These are phyloP conservation scores for Tricholoma matsutake DNA, from an alignment of 768 basidiomycete species.

Conservation along the genomic window DNA sequence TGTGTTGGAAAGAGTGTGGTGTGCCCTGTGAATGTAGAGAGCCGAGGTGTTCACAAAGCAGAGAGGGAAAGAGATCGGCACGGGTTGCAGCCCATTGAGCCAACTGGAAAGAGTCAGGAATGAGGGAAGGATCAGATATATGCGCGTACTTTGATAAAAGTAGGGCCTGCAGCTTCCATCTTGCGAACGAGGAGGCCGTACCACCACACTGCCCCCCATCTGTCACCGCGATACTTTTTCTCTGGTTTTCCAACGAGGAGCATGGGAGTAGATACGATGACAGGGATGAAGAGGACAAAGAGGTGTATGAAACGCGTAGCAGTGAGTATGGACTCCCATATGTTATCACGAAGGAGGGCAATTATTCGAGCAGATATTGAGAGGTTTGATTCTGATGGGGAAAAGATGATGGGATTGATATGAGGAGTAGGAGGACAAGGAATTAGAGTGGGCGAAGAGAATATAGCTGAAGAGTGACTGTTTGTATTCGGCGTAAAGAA, in stretches of 20 bases:
- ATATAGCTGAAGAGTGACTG: slow-evolving; percentile 43
- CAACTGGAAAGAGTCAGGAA: slow-evolving; percentile 46
- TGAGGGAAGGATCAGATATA: neutral
- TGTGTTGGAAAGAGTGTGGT: slow-evolving; percentile 78
- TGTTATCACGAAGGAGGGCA: slow-evolving; percentile 46
- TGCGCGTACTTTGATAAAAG: slow-evolving; percentile 88
- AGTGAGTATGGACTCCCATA: slow-evolving; percentile 88
- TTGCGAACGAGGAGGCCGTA: slow-evolving; percentile 81
- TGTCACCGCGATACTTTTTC: slow-evolving; percentile 60
- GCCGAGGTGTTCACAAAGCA: slow-evolving; percentile 82
- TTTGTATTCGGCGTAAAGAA: slow-evolving; percentile 44
- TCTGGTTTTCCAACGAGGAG: slow-evolving; percentile 64
- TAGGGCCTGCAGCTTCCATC: slow-evolving; percentile 96
- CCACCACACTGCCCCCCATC: slow-evolving; percentile 98
- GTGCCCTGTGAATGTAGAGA: slow-evolving; percentile 85
- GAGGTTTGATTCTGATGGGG: slow-evolving; percentile 62
- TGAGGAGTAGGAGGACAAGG: slow-evolving; percentile 30
- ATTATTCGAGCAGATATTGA: slow-evolving; percentile 43
- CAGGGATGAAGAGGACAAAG: slow-evolving; percentile 81
- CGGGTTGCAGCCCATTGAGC: slow-evolving; percentile 99
- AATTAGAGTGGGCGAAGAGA: slow-evolving; percentile 47
- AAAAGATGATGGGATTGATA: slow-evolving; percentile 46
- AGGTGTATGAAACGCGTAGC: slow-evolving; percentile 81
- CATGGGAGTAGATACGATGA: slow-evolving; percentile 82
- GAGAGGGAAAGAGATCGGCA: slow-evolving; percentile 86